Base-by-base conservation (phyloP, 2,329 filamentous ascomycete species). In the Neopestalotiopsis sp. region DNA sequence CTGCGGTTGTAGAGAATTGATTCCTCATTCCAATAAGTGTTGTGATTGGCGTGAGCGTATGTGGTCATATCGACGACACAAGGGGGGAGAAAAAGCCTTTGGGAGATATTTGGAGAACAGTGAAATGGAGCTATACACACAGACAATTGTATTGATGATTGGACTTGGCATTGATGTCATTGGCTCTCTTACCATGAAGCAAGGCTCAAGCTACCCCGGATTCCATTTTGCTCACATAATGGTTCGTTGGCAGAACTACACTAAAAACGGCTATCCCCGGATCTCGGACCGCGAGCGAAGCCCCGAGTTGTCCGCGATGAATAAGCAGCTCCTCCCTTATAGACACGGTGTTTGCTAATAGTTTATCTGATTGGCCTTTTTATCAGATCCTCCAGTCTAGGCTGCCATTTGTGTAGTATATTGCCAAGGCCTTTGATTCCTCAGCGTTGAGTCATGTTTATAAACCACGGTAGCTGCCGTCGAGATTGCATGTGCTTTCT, bases 211-310 rank as follows among this genome's bases (percentile, higher is more conserved):
- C 13, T 14, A 64, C 61, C 61, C 61, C 61, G 20, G 61, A 64
- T 64, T 64, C 40, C 45, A 12, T 40, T 63, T 1, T 40, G 40
- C 61, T 49, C 38, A 64, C 24, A 40, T 32, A 64, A 64, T 38
- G 20, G 6, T 64, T 40, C 45, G 4, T 20, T 17, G 45, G n/a
- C n/a, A 17, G 14, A 28, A 24, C 45, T 53, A 53, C 6, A 20
- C 3, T n/a, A 53, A 53, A 20, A 3, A 20, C 45, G 45, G 45
- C 45, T 62, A 49, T 28, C 40, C 38, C 61, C 34, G 38, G 34
- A 38, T 45, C 32, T 64, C 40, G 61, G 61, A 64, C 61, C 61
- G 61, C 61, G 61, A 64, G 61, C 28, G n/a, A 14, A 45, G 24
- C 17, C 13, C 61, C 61, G 61, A 64, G 42, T 49, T 49, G 20